Conservation (phyloP, 2,329 filamentous ascomycete genomes). For the Colletotrichum zoysiae region DNA sequence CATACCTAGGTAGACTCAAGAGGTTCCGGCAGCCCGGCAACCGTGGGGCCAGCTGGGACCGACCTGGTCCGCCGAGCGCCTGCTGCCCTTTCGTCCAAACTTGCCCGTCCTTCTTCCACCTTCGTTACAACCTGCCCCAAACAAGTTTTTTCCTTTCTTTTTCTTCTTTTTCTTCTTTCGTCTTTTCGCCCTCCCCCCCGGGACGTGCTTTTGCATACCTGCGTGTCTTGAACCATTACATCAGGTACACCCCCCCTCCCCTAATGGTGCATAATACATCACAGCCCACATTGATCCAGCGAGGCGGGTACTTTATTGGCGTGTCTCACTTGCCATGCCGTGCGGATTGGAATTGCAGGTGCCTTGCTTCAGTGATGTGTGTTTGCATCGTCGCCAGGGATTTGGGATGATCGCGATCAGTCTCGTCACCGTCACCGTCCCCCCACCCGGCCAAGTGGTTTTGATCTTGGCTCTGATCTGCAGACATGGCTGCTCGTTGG, state of each 20-base stretch:
- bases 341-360: constrained; percentile 2
- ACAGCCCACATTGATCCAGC: constrained; percentile 34
- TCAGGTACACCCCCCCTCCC: neutral
- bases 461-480: neutral
- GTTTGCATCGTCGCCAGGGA: constrained; percentile 19
- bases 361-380: constrained; percentile 17
- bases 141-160: neutral
- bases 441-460: no score
- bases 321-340: constrained; percentile 35
- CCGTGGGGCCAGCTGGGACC: constrained; percentile 23
- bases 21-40: constrained; percentile 40
- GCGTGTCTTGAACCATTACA: constrained; percentile 5
- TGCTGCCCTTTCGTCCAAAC: constrained; percentile 33
- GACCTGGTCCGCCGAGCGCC: constrained; percentile 6
- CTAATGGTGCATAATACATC: constrained; percentile 10
- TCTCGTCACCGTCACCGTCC: neutral
- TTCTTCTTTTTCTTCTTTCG: no score
- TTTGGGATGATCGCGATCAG: constrained; percentile 22
- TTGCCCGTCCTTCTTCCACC: constrained; percentile 16
- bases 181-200: neutral
- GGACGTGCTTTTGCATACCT: constrained; percentile 2
- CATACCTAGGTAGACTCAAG: constrained; percentile 13
- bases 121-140: constrained; percentile 32
- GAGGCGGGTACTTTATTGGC: constrained; percentile 39
- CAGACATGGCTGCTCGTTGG: neutral